Evolutionary conservation across 495 filamentous ascomycete genomes (phyloP), one percentile per base, ranked within the genome.

Genomic region (Tuber brumale): DNA sequence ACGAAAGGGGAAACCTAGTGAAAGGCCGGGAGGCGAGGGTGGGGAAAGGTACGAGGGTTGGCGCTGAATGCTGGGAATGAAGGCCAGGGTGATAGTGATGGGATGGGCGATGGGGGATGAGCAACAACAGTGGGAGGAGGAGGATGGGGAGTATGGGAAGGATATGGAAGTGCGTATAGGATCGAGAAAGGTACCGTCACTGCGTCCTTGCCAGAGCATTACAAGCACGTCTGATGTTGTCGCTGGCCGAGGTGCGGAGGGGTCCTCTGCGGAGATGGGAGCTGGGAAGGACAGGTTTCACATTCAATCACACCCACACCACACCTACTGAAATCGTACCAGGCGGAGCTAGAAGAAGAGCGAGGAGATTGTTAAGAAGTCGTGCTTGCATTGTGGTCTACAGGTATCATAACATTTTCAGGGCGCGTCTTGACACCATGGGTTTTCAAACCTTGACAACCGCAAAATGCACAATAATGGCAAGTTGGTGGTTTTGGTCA

Each of bases 1-100:
- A 84, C 83, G 82, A 85, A 84, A 84, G 85, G 83, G 83, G 80
- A 78, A 76, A 79, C 77, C 57, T 12, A 31, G 57, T 66, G 12
- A 66, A 35, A 18, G 57, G 57, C 16, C 57, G 27, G 51, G 48
- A 6, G 48, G 48, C 48, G 48, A 23, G 48, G 57, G 57, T 66
- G 14, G 23, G 57, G 57, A 66, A 66, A 66, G 57, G 57, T 66
- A 12, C 7, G 57, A 66, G 57, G 31, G 57, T 7, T 35, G 31
- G 14, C 31, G 57, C 6, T 14, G 57, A 66, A 66, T 66, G 57
- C 27, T 66, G 57, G 9, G 51, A 66, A 66, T 7, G 57, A 77
- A 79, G 75, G 71, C 82, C 79, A 78, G 76, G 80, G 80, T 83
- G 84, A 79, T 76, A 76, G 70, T 80, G 78, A 83, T 77, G 75